Evolutionary conservation across 305 asterid genomes (phyloP), one percentile per base, ranked within the genome.

Genomic region (Fraxinus dipetala): DNA sequence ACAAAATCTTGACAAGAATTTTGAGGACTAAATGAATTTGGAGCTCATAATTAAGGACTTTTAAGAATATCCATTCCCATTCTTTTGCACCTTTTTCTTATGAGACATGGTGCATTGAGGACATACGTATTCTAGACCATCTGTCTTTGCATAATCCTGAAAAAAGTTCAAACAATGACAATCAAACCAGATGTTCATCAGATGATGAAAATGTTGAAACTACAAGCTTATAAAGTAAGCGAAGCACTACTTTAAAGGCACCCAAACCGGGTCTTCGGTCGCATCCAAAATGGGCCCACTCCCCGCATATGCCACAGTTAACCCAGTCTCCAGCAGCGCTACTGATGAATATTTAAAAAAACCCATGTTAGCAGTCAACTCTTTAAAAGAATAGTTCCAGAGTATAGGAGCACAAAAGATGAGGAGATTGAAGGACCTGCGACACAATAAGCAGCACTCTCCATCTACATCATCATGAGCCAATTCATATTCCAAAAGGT

Each of bases 251-350:
- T 90, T 96, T 96, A 85, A 96, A 96, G 85, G 99, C 98, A 13
- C 99, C 98, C 86, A 96, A 93, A 35, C 99, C 99, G 13, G 94
- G 98, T 48, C 99, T 84, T 70, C 98, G 89, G 73, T 96, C 99
- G 82, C 99, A 96, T 51, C 99, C 99, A 73, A 96, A 94, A 89
- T 96, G 98, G 5, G 99, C 99, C 99, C 99, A 94, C 90, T 96
- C 99, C 72, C 99, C 99, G 56, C 99, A 96, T 76, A 95, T 84
- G 18, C 99, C 98, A 31, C 99, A 96, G 89, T 96, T 96, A 26
- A 96, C 99, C 99, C 99, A 96, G 82, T 96, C 99, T 75, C 99
- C 99, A 1, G 98, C 98, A 0, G 98, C 99, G 69, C 99, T 96
- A 94, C 99, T 96, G 97, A 34, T 81, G 65, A 78, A 85, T 51